Percentiles rank a stretch among this genome's conserved stretches.
Conservation (phyloP, 202 grass and related monocot species). For the Digitaria exilis region DNA sequence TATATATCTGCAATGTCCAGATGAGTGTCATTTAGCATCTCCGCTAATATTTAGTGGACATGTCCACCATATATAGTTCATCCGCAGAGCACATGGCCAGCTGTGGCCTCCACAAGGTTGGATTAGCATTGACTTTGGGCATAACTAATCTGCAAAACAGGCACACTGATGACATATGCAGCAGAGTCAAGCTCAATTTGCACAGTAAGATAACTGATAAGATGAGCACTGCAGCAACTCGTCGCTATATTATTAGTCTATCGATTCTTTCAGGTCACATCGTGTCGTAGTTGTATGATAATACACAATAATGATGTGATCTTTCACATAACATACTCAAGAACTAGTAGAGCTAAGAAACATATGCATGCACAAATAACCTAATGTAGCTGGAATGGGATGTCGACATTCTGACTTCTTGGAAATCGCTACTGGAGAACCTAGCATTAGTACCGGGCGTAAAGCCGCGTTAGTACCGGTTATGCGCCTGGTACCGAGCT, state of each 20-base stretch:
- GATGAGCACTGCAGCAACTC: not conserved
- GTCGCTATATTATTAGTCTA: not conserved
- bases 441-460: too few species aligned
- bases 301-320: not conserved
- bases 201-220: not conserved
- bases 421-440: too few species aligned
- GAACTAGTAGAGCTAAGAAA: not conserved
- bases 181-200: not conserved
- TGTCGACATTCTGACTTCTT: not conserved
- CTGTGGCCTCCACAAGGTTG: not conserved
- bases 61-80: not conserved
- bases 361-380: not conserved
- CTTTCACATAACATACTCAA: not conserved
- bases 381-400: not conserved
- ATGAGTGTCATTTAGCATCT: not conserved
- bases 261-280: conserved; percentile 1
- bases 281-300: not conserved
- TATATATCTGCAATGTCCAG: not conserved
- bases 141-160: not conserved
- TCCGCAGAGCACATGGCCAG: not conserved
- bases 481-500: too few species aligned
- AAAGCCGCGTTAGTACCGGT: too few species aligned
- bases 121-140: conserved; percentile 6
- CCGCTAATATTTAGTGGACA: not conserved
- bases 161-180: not conserved